A percentile compares a stretch with the other conserved stretches of the same genome.
These are phyloP conservation scores for Lipomyces oligophaga DNA, from an alignment of 805 yeast genomes.

Conservation along the genomic window DNA sequence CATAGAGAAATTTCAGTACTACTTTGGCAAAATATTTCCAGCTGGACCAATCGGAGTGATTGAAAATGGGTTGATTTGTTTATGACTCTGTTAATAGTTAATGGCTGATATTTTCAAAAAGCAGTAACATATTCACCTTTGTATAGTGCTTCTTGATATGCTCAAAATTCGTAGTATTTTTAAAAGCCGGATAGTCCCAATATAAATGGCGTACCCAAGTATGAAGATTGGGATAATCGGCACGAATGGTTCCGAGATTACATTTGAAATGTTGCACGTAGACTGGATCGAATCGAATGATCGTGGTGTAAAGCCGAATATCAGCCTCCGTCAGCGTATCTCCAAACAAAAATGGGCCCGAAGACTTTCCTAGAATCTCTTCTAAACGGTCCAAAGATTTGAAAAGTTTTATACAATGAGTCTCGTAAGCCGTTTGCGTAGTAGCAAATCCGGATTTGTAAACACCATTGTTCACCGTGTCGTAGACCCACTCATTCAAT, in stretches of 20 bases:
- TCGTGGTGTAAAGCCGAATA: conserved; percentile 78
- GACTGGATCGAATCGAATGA: conserved; percentile 86
- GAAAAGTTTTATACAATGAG: conserved; percentile 61
- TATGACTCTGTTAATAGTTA: conserved; percentile 50
- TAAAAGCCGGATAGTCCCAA: conserved; percentile 72
- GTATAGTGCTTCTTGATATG: conserved; percentile 93
- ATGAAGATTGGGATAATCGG: conserved; percentile 72
- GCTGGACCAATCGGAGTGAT: conserved; percentile 88
- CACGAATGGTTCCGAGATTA: conserved; percentile 74
- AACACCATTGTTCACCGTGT: conserved; percentile 85
- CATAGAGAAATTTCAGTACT: no score
- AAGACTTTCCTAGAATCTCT: conserved; percentile 45
- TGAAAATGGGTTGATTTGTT: conserved; percentile 71
- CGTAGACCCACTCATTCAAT: conserved; percentile 76
- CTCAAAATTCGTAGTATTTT: conserved; percentile 75
- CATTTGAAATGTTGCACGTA: conserved; percentile 95
- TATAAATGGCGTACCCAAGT: conserved; percentile 79
- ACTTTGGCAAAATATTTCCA: conserved; percentile 59
- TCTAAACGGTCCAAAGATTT: conserved; percentile 68
- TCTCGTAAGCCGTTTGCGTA: conserved; percentile 74
- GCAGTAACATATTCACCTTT: conserved; percentile 36
- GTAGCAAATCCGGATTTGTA: conserved; percentile 91
- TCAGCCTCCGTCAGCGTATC: conserved; percentile 83
- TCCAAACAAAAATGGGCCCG: conserved; percentile 52
- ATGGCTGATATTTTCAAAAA: not conserved